Evolutionary conservation across 2,329 filamentous ascomycete genomes (phyloP), one percentile per base, ranked within the genome.

Genomic region (Hysterium pulicare): DNA sequence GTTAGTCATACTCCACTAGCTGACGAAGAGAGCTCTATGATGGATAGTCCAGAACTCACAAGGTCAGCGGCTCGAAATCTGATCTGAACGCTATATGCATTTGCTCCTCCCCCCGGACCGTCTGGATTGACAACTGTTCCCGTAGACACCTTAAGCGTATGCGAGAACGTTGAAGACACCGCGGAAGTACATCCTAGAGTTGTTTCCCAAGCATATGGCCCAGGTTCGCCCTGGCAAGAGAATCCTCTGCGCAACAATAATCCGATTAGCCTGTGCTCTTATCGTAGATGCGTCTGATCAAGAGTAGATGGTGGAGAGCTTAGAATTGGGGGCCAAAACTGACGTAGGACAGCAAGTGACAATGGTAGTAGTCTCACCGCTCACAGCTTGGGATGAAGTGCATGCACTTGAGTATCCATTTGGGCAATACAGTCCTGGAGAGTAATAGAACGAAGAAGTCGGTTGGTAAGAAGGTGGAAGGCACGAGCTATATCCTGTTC

Each of bases 381-480:
- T 31, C 28, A n/a, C n/a, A n/a, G n/a, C n/a, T n/a, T n/a, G n/a
- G n/a, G n/a, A n/a, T n/a, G 28, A 31, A 8, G 13, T 31, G 28
- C 28, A 31, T 4, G 28, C 28, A 11, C 13, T 31, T 16, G 32
- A 34, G 10, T 34, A 34, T 16, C 32, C 32, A 5, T 34, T 17
- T 10, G 32, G 32, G 32, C 32, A 34, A 19, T 19, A 34, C 10
- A 34, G 17, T 17, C 32, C 17, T 17, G 32, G 32, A 17, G 32
- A 34, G 32, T 34, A 34, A 34, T 34, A 34, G n/a, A 34, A 34
- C 20, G 32, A 34, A 16, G 32, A 34, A 15, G 32, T 34, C 20
- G 32, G 32, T 4, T n/a, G 16, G 10, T 5, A 34, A n/a, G 32
- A 34, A 34, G 32, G 13, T 10, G 32, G 32, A 34, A 34, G 32